Base-by-base conservation (phyloP, 306 rosid species). In the Cajanus cajan region DNA sequence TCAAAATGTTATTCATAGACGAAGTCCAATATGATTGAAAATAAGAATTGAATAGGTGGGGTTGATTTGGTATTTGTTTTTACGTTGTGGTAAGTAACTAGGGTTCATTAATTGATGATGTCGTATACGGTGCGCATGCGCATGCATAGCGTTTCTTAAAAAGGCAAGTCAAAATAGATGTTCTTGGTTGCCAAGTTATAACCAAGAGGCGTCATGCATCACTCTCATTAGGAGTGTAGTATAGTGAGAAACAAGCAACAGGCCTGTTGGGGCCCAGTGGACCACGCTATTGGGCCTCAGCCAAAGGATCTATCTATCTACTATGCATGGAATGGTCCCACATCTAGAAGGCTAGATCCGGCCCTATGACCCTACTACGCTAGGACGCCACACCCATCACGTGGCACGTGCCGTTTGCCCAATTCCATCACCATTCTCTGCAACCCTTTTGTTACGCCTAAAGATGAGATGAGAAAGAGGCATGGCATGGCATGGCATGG, bases 401-500 rank as follows among this genome's bases (percentile, higher is more conserved):
- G 76, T 74, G 86, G 39, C 86, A 73, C 80, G 73, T 82, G 82
- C 68, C 73, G 21, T n/a, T 61, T 73, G 24, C 80, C 85, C 52
- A 28, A 78, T 81, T 43, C 52, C 64, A 28, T 73, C 67, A 74
- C 58, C 78, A 67, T 74, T 85, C 37, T 66, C 80, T 82, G 85
- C 72, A 71, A 76, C 82, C 15, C 84, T 76, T 64, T 78, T 71
- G 68, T 45, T 79, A 33, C 51, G 16, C 44, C 77, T 37, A 44
- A 64, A 64, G 25, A 76, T 24, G 52, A 70, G 45, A 71, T 68
- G 59, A 50, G 39, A 25, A 57, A 54, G 31, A n/a, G 22, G 13
- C 71, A 68, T 22, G 73, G 72, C 22, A 74, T n/a, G 22, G 18
- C 71, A 68, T 22, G 73, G 73, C 24, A 75, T 28, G 31, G n/a